Evolutionary conservation across 805 yeast genomes (phyloP).

Genomic region (Saturnispora saitoi): DNA sequence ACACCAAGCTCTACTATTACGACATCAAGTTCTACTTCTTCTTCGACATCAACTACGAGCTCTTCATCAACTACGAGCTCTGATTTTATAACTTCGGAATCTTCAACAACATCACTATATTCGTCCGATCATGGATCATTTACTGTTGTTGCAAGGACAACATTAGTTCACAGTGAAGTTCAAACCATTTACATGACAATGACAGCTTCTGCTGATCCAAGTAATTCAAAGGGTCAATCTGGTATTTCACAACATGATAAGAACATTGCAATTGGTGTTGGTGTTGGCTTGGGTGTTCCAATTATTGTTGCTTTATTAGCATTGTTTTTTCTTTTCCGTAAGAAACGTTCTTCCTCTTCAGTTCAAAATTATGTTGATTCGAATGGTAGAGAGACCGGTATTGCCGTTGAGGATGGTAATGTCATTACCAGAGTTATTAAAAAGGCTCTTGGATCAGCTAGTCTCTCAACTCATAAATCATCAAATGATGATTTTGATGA

Average conservation of each 20-base stretch:
- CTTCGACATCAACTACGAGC: constrained; percentile 5
- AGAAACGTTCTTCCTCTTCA: constrained; percentile 13
- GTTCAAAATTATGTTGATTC: constrained; percentile 28
- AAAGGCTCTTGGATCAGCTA: constrained; percentile 16
- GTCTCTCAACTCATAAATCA: constrained; percentile 18
- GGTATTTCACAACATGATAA: constrained; percentile 44
- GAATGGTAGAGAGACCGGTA: constrained; percentile 27
- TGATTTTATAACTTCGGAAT: neutral
- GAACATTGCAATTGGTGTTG: constrained; percentile 53
- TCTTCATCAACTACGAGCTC: constrained; percentile 6
- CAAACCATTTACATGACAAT: constrained; percentile 15
- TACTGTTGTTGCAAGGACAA: constrained; percentile 14
- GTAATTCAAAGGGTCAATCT: constrained; percentile 13
- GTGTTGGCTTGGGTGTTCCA: constrained; percentile 66
- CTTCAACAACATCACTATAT: constrained; percentile 9
- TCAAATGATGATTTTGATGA: constrained; percentile 16
- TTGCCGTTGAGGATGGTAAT: constrained; percentile 21
- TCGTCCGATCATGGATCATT: constrained; percentile 15
- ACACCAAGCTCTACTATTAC: constrained; percentile 6
- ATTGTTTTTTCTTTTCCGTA: constrained; percentile 13
- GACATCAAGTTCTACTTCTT: constrained; percentile 2
- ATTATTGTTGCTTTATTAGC: constrained; percentile 30
- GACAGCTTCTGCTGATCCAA: constrained; percentile 20
- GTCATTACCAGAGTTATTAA: constrained; percentile 15
- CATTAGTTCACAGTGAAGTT: constrained; percentile 18